Percentiles rank a stretch among this genome's conserved stretches.
Evolutionary conservation across 768 basidiomycete species (phyloP).

Genomic region (Tylopilus balloui): DNA sequence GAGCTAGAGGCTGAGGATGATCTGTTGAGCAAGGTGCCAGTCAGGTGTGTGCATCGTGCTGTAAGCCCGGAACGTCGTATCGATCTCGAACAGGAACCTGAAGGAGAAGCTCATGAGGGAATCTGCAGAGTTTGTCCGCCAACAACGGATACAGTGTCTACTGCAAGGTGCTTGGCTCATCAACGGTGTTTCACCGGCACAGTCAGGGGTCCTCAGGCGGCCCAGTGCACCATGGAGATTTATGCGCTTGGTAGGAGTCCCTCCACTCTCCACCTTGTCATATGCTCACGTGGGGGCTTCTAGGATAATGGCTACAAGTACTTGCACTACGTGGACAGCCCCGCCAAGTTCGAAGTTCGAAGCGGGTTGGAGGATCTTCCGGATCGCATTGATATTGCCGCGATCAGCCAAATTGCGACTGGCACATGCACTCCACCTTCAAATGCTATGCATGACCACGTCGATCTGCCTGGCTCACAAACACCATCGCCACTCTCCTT

Average conservation of each 20-base stretch:
- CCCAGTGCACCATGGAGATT: conserved; percentile 77
- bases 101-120: conserved; percentile 85
- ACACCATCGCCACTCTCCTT: conserved; percentile 69
- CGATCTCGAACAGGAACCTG: conserved; percentile 55
- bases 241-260: conserved; percentile 64
- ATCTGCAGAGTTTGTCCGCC: conserved; percentile 83
- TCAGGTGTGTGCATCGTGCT: conserved; percentile 51
- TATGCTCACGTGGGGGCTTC: conserved; percentile 1
- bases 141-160: conserved; percentile 84
- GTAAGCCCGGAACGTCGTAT: background rate
- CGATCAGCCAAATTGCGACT: conserved; percentile 76
- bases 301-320: conserved; percentile 77
- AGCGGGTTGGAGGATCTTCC: conserved; percentile 83
- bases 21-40: conserved; percentile 76
- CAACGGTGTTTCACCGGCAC: conserved; percentile 57
- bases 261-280: background rate
- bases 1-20: conserved; percentile 89
- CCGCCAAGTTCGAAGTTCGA: conserved; percentile 73
- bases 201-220: conserved; percentile 44
- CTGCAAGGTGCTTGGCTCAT: conserved; percentile 92
- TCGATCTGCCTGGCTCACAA: conserved; percentile 54
- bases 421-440: conserved; percentile 69
- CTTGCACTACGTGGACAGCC: conserved; percentile 82
- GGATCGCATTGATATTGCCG: conserved; percentile 76
- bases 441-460: conserved; percentile 56